phyloP scores from a whole-genome alignment of 129 eudicot species.

The Rutidosis leptorrhynchoides region DNA sequence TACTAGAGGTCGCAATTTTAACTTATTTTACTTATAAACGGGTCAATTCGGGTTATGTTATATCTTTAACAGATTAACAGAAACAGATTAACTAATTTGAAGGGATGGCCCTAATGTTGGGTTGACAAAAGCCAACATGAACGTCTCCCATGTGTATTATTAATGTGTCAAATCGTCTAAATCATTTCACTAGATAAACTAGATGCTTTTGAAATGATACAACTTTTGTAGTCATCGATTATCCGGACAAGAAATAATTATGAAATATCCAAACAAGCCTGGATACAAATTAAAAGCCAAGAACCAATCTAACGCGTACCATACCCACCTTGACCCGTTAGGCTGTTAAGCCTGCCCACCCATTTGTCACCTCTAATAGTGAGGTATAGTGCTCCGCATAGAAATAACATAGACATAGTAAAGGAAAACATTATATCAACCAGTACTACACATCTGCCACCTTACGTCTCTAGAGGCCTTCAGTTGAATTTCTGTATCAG shows the following conservation, averaged over 20 bases:
- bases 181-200: neutral
- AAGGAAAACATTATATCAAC: slow-evolving; percentile 20
- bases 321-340: neutral
- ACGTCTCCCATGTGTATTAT: neutral
- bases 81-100: neutral
- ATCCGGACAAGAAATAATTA: neutral
- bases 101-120: too few relatives aligned
- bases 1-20: neutral
- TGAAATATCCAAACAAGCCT: neutral
- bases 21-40: neutral
- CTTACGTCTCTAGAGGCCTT: slow-evolving; percentile 99
- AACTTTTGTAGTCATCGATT: neutral
- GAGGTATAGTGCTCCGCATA: neutral
- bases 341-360: neutral
- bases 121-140: too few relatives aligned
- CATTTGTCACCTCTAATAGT: neutral
- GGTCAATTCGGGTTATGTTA: neutral
- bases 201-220: neutral
- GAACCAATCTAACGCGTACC: slow-evolving; percentile 2
- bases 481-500: slow-evolving; percentile 73
- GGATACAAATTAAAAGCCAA: neutral
- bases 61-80: neutral
- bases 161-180: neutral
- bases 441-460: slow-evolving; percentile 65
- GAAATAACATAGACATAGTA: slow-evolving; percentile 13